Evolutionary conservation across 73 alveolate genomes (phyloP).

Genomic region (Stentor roeselii): DNA sequence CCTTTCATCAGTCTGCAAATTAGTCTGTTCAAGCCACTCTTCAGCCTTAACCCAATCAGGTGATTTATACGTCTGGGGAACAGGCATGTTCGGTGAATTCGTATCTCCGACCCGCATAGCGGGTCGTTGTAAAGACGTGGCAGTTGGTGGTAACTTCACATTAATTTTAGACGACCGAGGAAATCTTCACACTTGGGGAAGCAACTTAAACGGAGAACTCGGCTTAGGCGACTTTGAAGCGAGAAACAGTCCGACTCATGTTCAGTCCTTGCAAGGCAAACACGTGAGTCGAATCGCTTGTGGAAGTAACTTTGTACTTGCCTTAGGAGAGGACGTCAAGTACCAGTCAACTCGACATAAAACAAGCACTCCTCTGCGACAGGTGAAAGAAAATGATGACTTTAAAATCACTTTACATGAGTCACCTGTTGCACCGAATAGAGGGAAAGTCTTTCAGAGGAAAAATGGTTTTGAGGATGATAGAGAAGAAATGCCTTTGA

Average conservation of each 20-base stretch:
- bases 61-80: conserved; percentile 54
- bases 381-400: background rate
- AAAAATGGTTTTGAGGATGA: too few relatives aligned
- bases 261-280: background rate
- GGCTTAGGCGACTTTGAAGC: conserved; percentile 38
- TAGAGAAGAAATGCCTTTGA: too few relatives aligned
- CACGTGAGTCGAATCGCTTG: background rate
- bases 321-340: background rate
- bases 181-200: conserved; percentile 27
- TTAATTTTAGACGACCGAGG: conserved; percentile 27
- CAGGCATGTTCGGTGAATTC: conserved; percentile 57
- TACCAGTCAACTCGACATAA: background rate
- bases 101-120: conserved; percentile 43
- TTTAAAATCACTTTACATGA: background rate
- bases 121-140: background rate
- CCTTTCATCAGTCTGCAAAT: background rate
- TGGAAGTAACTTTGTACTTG: background rate
- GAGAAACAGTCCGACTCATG: conserved; percentile 27
- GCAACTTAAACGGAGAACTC: conserved; percentile 29
- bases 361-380: background rate
- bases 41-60: conserved; percentile 42
- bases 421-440: background rate
- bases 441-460: background rate
- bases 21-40: conserved; percentile 32
- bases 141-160: conserved; percentile 30